A percentile compares a stretch with the other conserved stretches of the same genome.
phyloP scores from a whole-genome alignment of 1,139 yeast genomes.

The Sugiyamaella grinbergsii region DNA sequence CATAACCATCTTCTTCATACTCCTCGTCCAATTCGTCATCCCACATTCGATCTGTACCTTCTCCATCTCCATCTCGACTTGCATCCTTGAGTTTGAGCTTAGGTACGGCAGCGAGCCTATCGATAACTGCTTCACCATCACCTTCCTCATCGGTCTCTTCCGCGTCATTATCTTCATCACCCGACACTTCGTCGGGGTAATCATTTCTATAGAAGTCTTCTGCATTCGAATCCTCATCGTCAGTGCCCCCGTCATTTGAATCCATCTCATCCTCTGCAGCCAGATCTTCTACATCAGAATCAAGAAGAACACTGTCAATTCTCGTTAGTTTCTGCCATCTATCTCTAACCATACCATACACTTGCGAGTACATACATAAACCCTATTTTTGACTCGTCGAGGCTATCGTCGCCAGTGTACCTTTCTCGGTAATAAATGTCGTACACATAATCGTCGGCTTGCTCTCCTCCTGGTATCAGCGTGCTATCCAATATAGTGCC shows the following conservation, averaged over 20 bases:
- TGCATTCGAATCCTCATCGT: slow-evolving; percentile 77
- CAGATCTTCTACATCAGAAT: slow-evolving; percentile 59
- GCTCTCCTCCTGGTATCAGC: slow-evolving; percentile 9
- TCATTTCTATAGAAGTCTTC: slow-evolving; percentile 92
- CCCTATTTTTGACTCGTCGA: slow-evolving; percentile 32
- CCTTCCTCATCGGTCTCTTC: slow-evolving; percentile 8
- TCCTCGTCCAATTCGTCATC: not conserved
- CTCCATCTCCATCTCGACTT: slow-evolving; percentile 24
- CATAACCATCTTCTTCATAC: slow-evolving; percentile 23
- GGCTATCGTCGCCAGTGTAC: slow-evolving; percentile 28
- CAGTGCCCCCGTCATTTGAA: slow-evolving; percentile 46
- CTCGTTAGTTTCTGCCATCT: slow-evolving; percentile 1
- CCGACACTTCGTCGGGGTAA: slow-evolving; percentile 82
- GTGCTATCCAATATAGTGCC: slow-evolving; percentile 15
- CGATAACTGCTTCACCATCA: slow-evolving; percentile 51
- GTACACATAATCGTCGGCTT: slow-evolving; percentile 72
- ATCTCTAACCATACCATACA: not conserved
- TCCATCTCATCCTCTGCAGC: slow-evolving; percentile 52
- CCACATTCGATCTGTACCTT: slow-evolving; percentile 20
- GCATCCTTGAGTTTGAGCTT: slow-evolving; percentile 38
- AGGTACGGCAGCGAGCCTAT: slow-evolving; percentile 20
- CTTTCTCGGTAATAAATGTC: slow-evolving; percentile 76
- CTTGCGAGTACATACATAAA: slow-evolving; percentile 44
- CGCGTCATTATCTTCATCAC: slow-evolving; percentile 21
- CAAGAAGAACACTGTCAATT: slow-evolving; percentile 36